These are phyloP conservation scores for Saposhnikovia divaricata DNA, from an alignment of 129 eudicot species.

Conservation along the genomic window DNA sequence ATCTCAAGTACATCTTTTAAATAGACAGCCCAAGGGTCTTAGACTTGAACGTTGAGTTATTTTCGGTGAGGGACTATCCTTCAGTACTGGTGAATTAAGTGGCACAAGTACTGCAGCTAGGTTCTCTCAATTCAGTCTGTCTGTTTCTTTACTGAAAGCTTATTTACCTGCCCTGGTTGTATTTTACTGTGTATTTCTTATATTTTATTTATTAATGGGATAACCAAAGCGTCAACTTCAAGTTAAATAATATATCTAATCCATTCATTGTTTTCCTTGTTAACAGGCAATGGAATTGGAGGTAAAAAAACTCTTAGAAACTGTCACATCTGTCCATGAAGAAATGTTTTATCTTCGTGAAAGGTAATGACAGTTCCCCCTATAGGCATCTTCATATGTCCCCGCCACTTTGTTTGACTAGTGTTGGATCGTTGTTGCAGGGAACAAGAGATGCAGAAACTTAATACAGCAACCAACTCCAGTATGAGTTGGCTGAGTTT, in stretches of 20 bases:
- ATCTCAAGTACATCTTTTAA: not conserved
- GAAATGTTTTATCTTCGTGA: constrained; percentile 9
- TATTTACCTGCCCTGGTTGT: not conserved
- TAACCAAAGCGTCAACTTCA: not conserved
- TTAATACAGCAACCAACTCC: constrained; percentile 1
- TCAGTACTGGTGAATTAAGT: not conserved
- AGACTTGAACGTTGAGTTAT: not conserved
- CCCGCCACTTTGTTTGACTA: not conserved
- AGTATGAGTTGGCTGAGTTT: constrained; percentile 5
- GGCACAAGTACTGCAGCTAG: not conserved
- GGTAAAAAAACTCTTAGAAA: not conserved
- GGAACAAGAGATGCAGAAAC: constrained; percentile 5
- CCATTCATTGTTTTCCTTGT: not conserved
- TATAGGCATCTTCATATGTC: not conserved
- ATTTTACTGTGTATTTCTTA: not conserved
- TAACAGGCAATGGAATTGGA: constrained; percentile 1
- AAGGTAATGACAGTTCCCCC: not conserved
- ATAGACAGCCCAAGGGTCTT: not conserved
- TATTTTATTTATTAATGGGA: not conserved
- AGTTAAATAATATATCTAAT: not conserved
- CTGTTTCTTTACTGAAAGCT: not conserved
- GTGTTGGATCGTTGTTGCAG: not conserved
- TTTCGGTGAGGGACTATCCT: not conserved
- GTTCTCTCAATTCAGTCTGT: not conserved
- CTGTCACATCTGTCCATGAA: constrained; percentile 4